Evolutionary conservation across 345 rosid genomes (phyloP), one percentile per base, ranked within the genome.

Genomic region (Turritis glabra): DNA sequence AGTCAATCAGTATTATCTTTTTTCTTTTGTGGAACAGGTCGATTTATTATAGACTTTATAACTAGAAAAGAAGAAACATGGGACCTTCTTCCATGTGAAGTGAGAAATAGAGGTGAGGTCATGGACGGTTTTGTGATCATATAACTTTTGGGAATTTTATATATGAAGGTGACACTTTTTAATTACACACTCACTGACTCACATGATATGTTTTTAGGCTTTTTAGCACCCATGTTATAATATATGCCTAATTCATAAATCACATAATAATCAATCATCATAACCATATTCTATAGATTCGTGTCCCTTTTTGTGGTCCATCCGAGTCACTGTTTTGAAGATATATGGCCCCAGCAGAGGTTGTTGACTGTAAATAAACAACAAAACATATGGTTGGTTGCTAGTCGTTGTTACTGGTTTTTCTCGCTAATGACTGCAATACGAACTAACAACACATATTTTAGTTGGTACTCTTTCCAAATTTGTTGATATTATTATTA

Each of bases 191-290:
- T 66, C 78, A 74, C 8, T 27, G 21, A 64, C 47, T 64, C 74
- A 75, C 80, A 77, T 77, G 80, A 26, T 55, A 56, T 77, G 80
- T 76, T 70, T 69, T 61, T 8, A 41, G 38, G 58, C 59, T 43
- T 68, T 51, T 75, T 12, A 68, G 17, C 3, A 25, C 14, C 15
- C 2, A 44, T 44, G 30, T 23, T 38, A 38, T 60, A n/a, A 41
- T 30, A 40, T 18, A 29, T 19, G 73, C 52, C 90, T 40, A 52
- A 15, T 41, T 73, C 40, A 22, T 85, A 56, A 70, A 59, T 47
- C 29, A 67, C 62, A n/a, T 59, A 59, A 0, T 55, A 35, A 46
- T 66, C 67, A 66, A 48, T 56, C 66, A 74, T 53, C 38, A 17
- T 21, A 30, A 12, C 2, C 30, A 13, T 54, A 38, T 23, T 50